These are phyloP conservation scores for Aspergillus egyptiacus DNA, from an alignment of 495 filamentous ascomycete species.

Conservation along the genomic window DNA sequence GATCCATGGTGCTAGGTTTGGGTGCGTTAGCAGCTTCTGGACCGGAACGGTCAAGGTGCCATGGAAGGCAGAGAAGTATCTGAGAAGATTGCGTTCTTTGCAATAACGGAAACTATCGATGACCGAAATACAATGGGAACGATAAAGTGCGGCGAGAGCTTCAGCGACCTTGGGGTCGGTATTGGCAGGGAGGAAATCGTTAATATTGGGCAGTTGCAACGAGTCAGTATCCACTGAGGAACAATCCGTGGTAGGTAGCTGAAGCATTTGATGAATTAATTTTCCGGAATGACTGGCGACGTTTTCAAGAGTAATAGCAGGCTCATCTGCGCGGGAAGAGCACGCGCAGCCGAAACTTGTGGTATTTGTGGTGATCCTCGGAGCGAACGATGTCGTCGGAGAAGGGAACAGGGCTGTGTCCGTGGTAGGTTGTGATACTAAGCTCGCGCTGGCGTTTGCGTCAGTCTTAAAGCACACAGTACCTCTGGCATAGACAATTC, in stretches of 20 bases:
- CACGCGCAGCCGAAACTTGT: constrained; percentile 28
- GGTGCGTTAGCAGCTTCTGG: constrained; percentile 85
- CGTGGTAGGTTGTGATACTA: constrained; percentile 46
- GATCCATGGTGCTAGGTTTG: constrained; percentile 83
- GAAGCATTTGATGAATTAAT: constrained; percentile 61
- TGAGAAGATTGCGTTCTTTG: constrained; percentile 90
- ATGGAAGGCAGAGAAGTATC: constrained; percentile 91
- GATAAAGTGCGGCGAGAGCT: constrained; percentile 77
- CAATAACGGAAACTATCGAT: constrained; percentile 92
- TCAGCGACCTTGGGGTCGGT: constrained; percentile 80
- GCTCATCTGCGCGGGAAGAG: constrained; percentile 20
- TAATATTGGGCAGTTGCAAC: constrained; percentile 71
- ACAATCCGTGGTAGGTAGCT: constrained; percentile 53
- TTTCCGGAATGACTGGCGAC: constrained; percentile 39
- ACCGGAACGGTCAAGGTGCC: constrained; percentile 94
- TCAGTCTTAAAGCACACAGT: not conserved
- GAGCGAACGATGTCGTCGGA: constrained; percentile 42
- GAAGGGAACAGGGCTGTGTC: constrained; percentile 68
- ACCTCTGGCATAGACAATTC: not conserved
- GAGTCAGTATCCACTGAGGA: constrained; percentile 55
- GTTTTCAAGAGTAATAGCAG: constrained; percentile 36
- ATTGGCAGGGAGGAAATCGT: constrained; percentile 60
- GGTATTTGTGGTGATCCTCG: constrained; percentile 24
- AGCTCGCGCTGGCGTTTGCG: constrained; percentile 26
- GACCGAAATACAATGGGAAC: constrained; percentile 88